Base-by-base conservation (phyloP, 371 early-diverging fungal species). In the Rhizopus arrhizus region DNA sequence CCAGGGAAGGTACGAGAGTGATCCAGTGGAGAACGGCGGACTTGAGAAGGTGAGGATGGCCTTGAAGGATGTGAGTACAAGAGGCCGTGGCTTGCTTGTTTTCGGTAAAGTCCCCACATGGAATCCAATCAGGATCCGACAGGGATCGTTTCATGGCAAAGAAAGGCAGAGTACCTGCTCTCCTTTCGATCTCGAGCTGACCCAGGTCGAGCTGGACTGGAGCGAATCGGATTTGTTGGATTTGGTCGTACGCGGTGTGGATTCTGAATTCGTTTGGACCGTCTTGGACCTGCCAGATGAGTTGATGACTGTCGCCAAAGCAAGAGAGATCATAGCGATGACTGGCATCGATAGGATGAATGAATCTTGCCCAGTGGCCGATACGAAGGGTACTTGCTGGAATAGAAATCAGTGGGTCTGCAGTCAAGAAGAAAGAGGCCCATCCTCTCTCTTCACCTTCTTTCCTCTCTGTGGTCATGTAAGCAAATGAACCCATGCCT, bases 31-130 rank as follows among this genome's bases (percentile, higher is more conserved):
- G 8, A 0, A 40, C 12, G 40, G 12, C 40, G 10, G 12, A 40
- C 12, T 40, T 40, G 10, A 40, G 12, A 2, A 12, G 10, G 40
- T 72, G 64, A 22, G 64, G 64, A 28, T 51, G 59, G 45, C 66
- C 68, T 45, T 68, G 58, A 10, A 68, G 56, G 4, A 41, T 38
- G 57, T 68, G 68, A 1, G 58, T 38, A 0, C 58, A 36, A 10
- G 42, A 15, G 7, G 53, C 59, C 41, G 50, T 48, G 16, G 73
- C 71, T 53, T 76, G 73, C 36, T 62, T 68, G 56, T 73, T 66
- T 62, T 76, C 76, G 3, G 76, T 68, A 52, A 76, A 76, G 38
- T 76, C 76, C 10, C 59, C 64, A 53, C 76, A 76, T 16, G 69
- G 65, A 3, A 73, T 64, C 76, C 76, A 76, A 8, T 73, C 69